Evolutionary conservation across 345 rosid genomes (phyloP).

Genomic region (thale cress (Arabidopsis thaliana)): TAIR10.1 NC_003070.9:23855001-23855500

Average conservation of each 20-base stretch:
- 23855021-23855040: conserved; percentile 61
- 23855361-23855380: conserved; percentile 71
- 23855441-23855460: background rate
- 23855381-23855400: conserved; percentile 49
- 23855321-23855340: conserved; percentile 33
- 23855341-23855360: conserved; percentile 47
- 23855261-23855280: conserved; percentile 58
- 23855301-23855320: conserved; percentile 24
- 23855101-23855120: conserved; percentile 46
- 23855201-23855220: conserved; percentile 73
- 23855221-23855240: conserved; percentile 57
- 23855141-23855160: conserved; percentile 65
- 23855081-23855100: background rate
- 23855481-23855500: background rate
- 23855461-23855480: background rate
- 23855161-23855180: conserved; percentile 77
- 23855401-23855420: conserved; percentile 48
- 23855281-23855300: conserved; percentile 43
- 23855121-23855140: conserved; percentile 61
- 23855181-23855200: conserved; percentile 55
- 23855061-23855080: conserved; percentile 62
- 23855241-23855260: conserved; percentile 60
- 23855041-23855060: conserved; percentile 58
- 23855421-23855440: background rate
- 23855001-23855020: conserved; percentile 73